phyloP scores from a whole-genome alignment of 2,329 filamentous ascomycete genomes.

The Myriosclerotinia duriaeana region DNA sequence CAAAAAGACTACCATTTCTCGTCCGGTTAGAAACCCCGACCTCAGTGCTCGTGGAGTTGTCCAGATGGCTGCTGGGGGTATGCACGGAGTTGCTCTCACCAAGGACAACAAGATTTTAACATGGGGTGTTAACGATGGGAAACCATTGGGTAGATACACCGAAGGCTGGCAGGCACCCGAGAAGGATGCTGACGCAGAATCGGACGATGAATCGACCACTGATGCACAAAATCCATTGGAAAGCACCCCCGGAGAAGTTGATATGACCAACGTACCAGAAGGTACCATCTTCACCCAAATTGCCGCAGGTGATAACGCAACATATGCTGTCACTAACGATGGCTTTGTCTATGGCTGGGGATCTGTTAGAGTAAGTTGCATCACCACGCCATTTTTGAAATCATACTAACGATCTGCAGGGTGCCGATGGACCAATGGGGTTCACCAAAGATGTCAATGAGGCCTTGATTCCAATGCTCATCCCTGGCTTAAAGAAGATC shows the following conservation, averaged over 20 bases:
- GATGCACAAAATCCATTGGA: constrained; percentile 61
- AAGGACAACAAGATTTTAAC: constrained; percentile 77
- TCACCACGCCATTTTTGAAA: background rate
- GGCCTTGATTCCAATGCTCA: constrained; percentile 44
- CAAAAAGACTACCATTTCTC: constrained; percentile 67
- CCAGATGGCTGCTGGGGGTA: constrained; percentile 74
- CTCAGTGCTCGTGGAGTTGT: constrained; percentile 65
- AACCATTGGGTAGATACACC: constrained; percentile 74
- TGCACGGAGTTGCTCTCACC: constrained; percentile 76
- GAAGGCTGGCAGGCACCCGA: constrained; percentile 61
- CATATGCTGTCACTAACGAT: constrained; percentile 71
- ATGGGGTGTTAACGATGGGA: constrained; percentile 85
- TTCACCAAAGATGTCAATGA: constrained; percentile 41
- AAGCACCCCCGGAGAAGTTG: constrained; percentile 53
- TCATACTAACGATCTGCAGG: constrained; percentile 42
- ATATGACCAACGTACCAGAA: constrained; percentile 51
- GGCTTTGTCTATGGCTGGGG: constrained; percentile 84
- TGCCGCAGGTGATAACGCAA: constrained; percentile 71
- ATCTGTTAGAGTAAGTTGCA: constrained; percentile 63
- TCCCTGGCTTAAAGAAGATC: constrained; percentile 57
- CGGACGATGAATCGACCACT: constrained; percentile 51
- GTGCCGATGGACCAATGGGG: constrained; percentile 62
- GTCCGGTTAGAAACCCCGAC: constrained; percentile 66
- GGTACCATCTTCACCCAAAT: constrained; percentile 65
- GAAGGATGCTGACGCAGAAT: constrained; percentile 49